Percentiles rank a stretch among this genome's conserved stretches.
phyloP scores from a whole-genome alignment of 768 basidiomycete species.

The Dioszegia aurantiaca region DNA sequence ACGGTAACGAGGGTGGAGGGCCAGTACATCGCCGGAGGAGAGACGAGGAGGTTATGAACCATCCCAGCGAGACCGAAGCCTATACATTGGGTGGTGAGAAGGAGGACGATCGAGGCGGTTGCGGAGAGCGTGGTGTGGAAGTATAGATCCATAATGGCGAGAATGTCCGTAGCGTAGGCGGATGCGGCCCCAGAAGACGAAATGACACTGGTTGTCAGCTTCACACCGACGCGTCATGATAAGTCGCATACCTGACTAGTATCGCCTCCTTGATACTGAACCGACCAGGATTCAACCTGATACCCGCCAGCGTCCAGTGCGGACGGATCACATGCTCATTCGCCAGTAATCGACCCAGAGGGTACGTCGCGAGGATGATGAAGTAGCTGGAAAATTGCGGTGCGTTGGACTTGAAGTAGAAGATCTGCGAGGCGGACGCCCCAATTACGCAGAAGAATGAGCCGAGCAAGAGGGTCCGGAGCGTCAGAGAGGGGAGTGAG shows the following conservation, averaged over 20 bases:
- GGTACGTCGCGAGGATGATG: constrained; percentile 51
- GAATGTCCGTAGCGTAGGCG: constrained; percentile 53
- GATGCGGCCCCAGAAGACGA: constrained; percentile 45
- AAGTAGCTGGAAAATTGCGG: constrained; percentile 50
- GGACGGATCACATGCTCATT: constrained; percentile 21
- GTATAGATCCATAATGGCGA: constrained; percentile 53
- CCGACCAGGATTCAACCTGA: constrained; percentile 47
- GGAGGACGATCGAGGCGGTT: constrained; percentile 43
- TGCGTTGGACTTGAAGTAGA: constrained; percentile 52
- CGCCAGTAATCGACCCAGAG: constrained; percentile 49
- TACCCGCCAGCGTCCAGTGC: constrained; percentile 17
- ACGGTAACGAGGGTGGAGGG: constrained; percentile 49
- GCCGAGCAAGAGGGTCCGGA: constrained; percentile 49
- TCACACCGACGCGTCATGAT: no score
- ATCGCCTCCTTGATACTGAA: constrained; percentile 52
- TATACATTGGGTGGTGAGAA: constrained; percentile 52
- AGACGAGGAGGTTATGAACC: constrained; percentile 50
- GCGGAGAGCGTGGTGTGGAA: constrained; percentile 44
- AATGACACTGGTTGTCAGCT: constrained; percentile 34
- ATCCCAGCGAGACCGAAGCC: constrained; percentile 53
- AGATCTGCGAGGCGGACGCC: constrained; percentile 48
- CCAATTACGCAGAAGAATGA: constrained; percentile 48
- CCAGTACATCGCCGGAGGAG: constrained; percentile 51
- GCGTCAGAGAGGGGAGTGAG: constrained; percentile 46
- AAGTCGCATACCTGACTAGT: constrained; percentile 41